Evolutionary conservation across 306 rosid genomes (phyloP).

Genomic region (Fagus sylvatica): DNA sequence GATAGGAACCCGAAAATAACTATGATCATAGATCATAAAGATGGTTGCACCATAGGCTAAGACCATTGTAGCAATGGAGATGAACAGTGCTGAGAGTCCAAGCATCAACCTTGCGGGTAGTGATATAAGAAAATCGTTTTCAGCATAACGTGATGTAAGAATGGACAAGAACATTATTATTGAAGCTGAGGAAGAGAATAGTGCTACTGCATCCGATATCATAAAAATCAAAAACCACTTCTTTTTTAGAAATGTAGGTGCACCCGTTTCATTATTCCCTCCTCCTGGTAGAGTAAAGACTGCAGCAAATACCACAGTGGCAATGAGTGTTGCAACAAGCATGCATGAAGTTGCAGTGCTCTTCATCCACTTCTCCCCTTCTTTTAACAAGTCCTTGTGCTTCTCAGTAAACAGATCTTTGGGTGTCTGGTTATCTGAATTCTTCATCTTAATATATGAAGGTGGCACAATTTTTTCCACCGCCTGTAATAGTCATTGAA

Average conservation of each 20-base stretch:
- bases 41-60: conserved; percentile 45
- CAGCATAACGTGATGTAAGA: conserved; percentile 52
- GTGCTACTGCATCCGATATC: conserved; percentile 40
- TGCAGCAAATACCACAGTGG: conserved; percentile 55
- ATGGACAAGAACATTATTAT: conserved; percentile 47
- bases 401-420: conserved; percentile 29
- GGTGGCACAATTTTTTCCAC: conserved; percentile 48
- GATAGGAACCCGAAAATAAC: conserved; percentile 31
- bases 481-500: conserved; percentile 29
- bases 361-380: conserved; percentile 58
- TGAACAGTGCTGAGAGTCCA: conserved; percentile 40
- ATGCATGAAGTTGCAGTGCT: conserved; percentile 46
- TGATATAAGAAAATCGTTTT: conserved; percentile 41
- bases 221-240: conserved; percentile 21
- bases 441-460: conserved; percentile 21
- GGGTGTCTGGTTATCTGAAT: conserved; percentile 29
- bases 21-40: conserved; percentile 32
- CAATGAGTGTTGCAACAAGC: conserved; percentile 49
- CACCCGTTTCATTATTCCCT: conserved; percentile 15
- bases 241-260: too few species aligned
- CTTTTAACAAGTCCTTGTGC: conserved; percentile 28
- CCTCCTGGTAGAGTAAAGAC: conserved; percentile 58
- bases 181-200: conserved; percentile 47
- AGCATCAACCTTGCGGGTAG: conserved; percentile 44
- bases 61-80: conserved; percentile 54